phyloP scores from a whole-genome alignment of 75 land plant species.

The Isoetes taiwanensis region DNA sequence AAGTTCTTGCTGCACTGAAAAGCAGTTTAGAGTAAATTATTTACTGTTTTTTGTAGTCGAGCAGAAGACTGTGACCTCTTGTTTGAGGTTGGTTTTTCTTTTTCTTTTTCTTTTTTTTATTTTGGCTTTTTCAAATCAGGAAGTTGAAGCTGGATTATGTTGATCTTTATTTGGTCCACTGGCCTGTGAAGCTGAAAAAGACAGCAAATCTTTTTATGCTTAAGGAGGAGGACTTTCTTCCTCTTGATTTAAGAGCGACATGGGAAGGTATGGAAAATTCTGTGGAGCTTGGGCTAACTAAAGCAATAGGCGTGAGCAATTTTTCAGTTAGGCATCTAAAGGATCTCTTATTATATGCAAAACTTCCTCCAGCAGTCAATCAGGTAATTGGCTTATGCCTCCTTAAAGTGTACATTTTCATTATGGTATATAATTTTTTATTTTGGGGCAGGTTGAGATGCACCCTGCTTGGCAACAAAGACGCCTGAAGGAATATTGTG shows the following conservation, averaged over 20 bases:
- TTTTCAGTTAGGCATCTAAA: not conserved
- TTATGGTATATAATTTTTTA: no score
- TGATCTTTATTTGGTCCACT: not conserved
- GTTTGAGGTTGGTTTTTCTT: no score
- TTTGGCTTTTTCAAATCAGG: not conserved
- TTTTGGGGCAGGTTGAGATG: conserved; percentile 5
- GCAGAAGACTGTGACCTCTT: no score
- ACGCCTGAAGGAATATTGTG: not conserved
- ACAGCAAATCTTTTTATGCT: not conserved
- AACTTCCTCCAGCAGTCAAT: not conserved
- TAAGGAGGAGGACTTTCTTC: not conserved
- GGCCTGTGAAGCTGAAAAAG: not conserved
- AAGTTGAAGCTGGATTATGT: not conserved
- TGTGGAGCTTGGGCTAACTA: not conserved
- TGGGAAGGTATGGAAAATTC: not conserved
- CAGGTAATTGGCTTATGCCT: not conserved
- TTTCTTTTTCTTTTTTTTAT: not conserved
- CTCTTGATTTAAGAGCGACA: not conserved
- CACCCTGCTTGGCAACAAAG: conserved; percentile 1
- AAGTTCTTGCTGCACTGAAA: not conserved
- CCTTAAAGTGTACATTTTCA: no score
- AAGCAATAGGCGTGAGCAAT: conserved; percentile 2
- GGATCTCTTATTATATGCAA: not conserved
- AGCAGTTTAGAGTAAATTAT: not conserved
- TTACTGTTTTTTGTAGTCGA: no score